Evolutionary conservation across 768 basidiomycete genomes (phyloP), one percentile per base, ranked within the genome.

Genomic region (Amanita pseudoporphyria): DNA sequence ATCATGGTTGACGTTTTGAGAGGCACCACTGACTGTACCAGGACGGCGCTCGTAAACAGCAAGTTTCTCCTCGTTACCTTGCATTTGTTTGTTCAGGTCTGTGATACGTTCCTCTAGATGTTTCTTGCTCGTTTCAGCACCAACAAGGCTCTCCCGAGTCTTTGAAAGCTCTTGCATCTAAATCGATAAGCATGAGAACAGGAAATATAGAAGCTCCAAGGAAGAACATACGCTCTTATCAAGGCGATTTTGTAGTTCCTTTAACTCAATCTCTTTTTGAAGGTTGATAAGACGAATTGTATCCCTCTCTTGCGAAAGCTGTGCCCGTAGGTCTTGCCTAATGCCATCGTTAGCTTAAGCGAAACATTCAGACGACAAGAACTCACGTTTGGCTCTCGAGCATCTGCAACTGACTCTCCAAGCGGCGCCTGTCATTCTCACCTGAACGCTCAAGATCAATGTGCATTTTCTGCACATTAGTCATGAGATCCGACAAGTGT

Each of bases 391-490:
- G 92, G 35, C 70, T 69, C 60, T 93, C 87, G 47, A 92, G 66
- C 65, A 84, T 73, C 56, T 87, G 79, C 36, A 91, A 66, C 57
- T 91, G 84, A 49, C 72, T 81, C 64, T 96, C 92, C 30, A 94
- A 67, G 6, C 90, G 79, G 12, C 80, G 72, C 16, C 88, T 77
- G 56, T 94, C 88, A 52, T 89, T 94, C 60, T 85, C 82, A 5
- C 84, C 81, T 0, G 86, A 85, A 44, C 82, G 76, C 60, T 94
- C 91, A 6, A 89, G 71, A 57, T 96, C 94, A 49, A 79, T 79
- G 57, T 91, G 88, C 81, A 96, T 91, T 59, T 78, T 85, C 65
- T 93, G 90, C 19, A 95, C 82, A 60, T 89, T 94, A 21, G 76
- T 71, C 80, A 95, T 90, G 22, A 96, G 73, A 61, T 93, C 89